A percentile compares a stretch with the other conserved stretches of the same genome.
Evolutionary conservation across 352 stramenopile genomes (phyloP).

Genomic region (Aphanomyces invadans): DNA sequence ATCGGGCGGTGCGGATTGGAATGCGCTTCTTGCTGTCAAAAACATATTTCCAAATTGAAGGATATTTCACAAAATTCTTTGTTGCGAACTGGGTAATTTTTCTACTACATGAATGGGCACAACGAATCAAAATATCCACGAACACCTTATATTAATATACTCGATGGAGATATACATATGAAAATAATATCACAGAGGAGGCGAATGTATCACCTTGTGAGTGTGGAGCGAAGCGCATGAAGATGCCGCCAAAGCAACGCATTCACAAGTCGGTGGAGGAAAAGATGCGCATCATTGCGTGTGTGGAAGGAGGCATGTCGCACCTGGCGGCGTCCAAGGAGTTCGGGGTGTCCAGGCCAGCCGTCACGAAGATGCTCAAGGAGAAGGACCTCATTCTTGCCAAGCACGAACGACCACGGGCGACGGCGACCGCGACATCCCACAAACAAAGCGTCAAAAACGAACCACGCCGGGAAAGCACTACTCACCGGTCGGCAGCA

Average conservation of each 20-base stretch:
- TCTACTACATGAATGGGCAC: no score
- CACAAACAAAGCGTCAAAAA: background rate
- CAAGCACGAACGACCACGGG: conserved; percentile 1
- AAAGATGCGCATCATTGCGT: conserved; percentile 76
- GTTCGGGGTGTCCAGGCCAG: conserved; percentile 71
- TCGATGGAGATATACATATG: no score
- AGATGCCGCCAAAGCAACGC: conserved; percentile 26
- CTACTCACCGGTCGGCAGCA: background rate
- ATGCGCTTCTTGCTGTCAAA: no score
- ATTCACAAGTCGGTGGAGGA: conserved; percentile 78
- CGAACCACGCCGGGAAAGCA: background rate
- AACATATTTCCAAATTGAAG: conserved; percentile 1
- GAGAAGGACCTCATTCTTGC: conserved; percentile 29
- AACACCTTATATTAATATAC: no score
- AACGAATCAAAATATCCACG: no score
- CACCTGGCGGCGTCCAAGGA: conserved; percentile 68
- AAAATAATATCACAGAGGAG: no score
- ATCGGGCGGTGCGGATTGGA: background rate
- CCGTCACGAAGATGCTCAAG: conserved; percentile 84
- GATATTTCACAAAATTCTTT: background rate
- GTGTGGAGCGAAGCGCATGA: no score
- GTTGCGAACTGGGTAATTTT: background rate
- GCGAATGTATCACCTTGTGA: no score
- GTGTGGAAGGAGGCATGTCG: conserved; percentile 68
- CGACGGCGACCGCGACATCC: background rate